Evolutionary conservation across 768 basidiomycete species (phyloP), one percentile per base, ranked within the genome.

Genomic region (Zangia roseola): DNA sequence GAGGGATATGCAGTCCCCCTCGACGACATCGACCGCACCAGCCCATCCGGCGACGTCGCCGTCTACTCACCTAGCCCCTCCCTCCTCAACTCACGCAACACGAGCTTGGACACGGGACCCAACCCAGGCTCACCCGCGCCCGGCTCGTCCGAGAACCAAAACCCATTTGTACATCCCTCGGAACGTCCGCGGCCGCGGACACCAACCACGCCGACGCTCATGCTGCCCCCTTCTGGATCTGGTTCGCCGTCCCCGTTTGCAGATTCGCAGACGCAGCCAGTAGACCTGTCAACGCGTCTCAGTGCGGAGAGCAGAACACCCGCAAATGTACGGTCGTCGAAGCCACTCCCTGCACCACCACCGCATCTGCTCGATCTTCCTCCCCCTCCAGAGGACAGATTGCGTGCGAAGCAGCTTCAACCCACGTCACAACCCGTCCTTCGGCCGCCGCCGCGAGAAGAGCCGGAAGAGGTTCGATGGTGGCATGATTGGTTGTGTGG

Each of bases 401-500:
- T 74, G 13, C 68, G 56, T 14, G 55, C 57, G 43, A 63, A 41
- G 10, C 65, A 72, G 4, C 71, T 71, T 17, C 71, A 68, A 43
- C 67, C 72, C 0, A 68, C 67, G n/a, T 65, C 73, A 2, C 50
- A 43, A 23, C 69, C 66, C 0, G 53, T 46, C 52, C 50, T 70
- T 39, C 50, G 61, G 36, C 64, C 69, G 16, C 63, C 67, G 4
- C 55, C 49, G 10, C 57, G 37, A 28, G 17, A 38, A 30, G 49
- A 63, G 17, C 49, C 54, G 5, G 56, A 66, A n/a, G 69, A 74
- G 42, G 72, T 74, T 5, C 70, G 78, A 52, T 91, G 88, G 88
- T 91, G 88, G 88, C 88, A 88, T 61, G 88, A 91, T 26, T 89
- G 88, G 87, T 64, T 91, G 52, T 91, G 88, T 64, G 88, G 88